Evolutionary conservation across 2,329 filamentous ascomycete species (phyloP), one percentile per base, ranked within the genome.

Genomic region (Pseudophaeomoniella oleicola): DNA sequence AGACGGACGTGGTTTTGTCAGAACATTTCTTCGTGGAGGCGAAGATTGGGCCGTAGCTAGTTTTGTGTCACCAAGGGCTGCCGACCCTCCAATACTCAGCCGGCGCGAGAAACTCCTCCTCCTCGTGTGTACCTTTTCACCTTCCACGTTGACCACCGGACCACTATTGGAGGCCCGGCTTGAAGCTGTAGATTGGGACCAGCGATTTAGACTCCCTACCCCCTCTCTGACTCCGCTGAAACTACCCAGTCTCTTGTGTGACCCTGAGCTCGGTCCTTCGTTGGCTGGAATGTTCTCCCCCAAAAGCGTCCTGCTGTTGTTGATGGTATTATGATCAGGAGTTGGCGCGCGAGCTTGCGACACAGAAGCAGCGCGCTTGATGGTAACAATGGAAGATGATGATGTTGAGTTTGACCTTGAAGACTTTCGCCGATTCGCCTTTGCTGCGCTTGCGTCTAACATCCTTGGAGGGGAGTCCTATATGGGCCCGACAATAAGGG

Each of bases 101-200:
- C 58, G 54, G 39, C 57, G 53, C 32, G 53, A 52, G 44, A 55
- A 53, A 44, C 49, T 54, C 35, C 45, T 46, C 36, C 46, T 47
- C 27, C 42, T 44, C 16, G 42, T 37, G 46, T 56, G 43, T 35
- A 41, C 45, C 37, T 49, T 43, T 19, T 60, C 61, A n/a, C 6
- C n/a, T 9, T n/a, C n/a, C 22, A 6, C 22, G 22, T 27, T 27
- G 22, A 17, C 12, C 14, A 17, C 9, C 9, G 9, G 32, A 16
- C 32, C 32, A n/a, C 19, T 15, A 34, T 17, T 17, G 4, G 52
- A 50, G 15, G 12, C 32, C 33, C 56, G 59, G 51, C 65, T 70
- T 33, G 66, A 69, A 18, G 60, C 53, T 16, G 69, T 72, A 13
- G 67, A 71, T 44, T 72, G 69, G 22, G 71, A 73, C 69, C 69